Evolutionary conservation across 352 stramenopile genomes (phyloP).

Genomic region (Phytophthora niederhauseri): DNA sequence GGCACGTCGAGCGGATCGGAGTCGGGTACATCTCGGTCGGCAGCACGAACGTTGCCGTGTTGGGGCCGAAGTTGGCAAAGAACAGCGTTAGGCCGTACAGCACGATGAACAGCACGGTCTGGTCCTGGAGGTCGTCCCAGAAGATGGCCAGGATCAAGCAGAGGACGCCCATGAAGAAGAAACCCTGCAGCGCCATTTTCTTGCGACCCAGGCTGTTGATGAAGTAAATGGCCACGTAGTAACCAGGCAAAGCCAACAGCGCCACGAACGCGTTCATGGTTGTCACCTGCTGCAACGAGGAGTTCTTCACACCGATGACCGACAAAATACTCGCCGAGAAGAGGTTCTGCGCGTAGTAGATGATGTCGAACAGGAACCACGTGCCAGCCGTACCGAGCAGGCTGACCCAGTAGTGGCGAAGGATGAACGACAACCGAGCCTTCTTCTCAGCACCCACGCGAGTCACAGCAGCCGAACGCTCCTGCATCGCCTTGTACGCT

Average conservation of each 20-base stretch:
- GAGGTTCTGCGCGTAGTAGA: constrained; percentile 78
- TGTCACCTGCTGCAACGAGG: constrained; percentile 51
- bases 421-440: constrained; percentile 42
- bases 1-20: constrained; percentile 81
- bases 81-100: constrained; percentile 81
- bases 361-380: constrained; percentile 88
- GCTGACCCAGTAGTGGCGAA: constrained; percentile 45
- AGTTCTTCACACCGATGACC: constrained; percentile 51
- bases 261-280: constrained; percentile 59
- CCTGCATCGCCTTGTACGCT: constrained; percentile 45
- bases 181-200: constrained; percentile 75
- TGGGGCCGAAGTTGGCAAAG: constrained; percentile 86
- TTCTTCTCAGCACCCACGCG: constrained; percentile 15
- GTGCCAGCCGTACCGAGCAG: constrained; percentile 69
- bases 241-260: constrained; percentile 74
- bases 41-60: constrained; percentile 88
- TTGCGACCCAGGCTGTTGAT: constrained; percentile 71
- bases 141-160: constrained; percentile 60
- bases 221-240: constrained; percentile 75
- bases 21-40: constrained; percentile 86
- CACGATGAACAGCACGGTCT: constrained; percentile 64
- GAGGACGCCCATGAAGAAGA: constrained; percentile 63
- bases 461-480: constrained; percentile 1
- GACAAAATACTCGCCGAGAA: constrained; percentile 71
- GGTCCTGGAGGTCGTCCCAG: constrained; percentile 58